Evolutionary conservation across 2,329 filamentous ascomycete species (phyloP).

Genomic region (Neopestalotiopsis sp.): DNA sequence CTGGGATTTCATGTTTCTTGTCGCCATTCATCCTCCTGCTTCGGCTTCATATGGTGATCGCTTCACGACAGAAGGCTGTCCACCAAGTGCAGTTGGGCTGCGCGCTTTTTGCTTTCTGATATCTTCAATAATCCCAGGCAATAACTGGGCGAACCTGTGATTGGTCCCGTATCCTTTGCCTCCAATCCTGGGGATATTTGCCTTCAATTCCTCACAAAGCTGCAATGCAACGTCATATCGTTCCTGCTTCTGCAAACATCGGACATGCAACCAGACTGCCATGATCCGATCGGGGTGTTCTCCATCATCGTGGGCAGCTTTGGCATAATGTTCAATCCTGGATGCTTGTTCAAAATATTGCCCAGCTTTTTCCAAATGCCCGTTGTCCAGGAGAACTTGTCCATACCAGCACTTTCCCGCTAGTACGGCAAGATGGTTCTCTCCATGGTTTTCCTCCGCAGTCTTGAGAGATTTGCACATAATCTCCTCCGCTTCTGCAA

Average conservation of each 20-base stretch:
- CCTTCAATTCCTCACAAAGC: constrained; percentile 21
- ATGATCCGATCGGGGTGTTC: constrained; percentile 28
- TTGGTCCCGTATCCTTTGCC: constrained; percentile 19
- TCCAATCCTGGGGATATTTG: constrained; percentile 17
- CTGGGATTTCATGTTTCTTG: too few species aligned
- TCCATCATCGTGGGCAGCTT: constrained; percentile 21
- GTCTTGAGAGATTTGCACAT: constrained; percentile 18
- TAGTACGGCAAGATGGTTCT: constrained; percentile 23
- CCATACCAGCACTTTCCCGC: constrained; percentile 23
- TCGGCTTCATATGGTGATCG: too few species aligned
- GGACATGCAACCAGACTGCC: constrained; percentile 22
- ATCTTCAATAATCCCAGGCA: too few species aligned
- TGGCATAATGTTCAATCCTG: constrained; percentile 22
- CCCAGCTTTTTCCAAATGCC: constrained; percentile 22
- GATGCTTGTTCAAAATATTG: constrained; percentile 16
- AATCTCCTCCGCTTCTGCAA: constrained; percentile 15
- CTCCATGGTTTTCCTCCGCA: constrained; percentile 22
- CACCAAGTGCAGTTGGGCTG: too few species aligned
- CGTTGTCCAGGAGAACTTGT: constrained; percentile 20
- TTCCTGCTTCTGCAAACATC: constrained; percentile 25
- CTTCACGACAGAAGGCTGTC: too few species aligned
- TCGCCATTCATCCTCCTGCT: too few species aligned
- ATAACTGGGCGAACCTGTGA: not conserved
- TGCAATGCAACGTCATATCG: constrained; percentile 24
- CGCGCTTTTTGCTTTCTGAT: too few species aligned